A percentile compares a stretch with the other conserved stretches of the same genome.
phyloP scores from a whole-genome alignment of 2,329 filamentous ascomycete species.

The Beauveria sp. region DNA sequence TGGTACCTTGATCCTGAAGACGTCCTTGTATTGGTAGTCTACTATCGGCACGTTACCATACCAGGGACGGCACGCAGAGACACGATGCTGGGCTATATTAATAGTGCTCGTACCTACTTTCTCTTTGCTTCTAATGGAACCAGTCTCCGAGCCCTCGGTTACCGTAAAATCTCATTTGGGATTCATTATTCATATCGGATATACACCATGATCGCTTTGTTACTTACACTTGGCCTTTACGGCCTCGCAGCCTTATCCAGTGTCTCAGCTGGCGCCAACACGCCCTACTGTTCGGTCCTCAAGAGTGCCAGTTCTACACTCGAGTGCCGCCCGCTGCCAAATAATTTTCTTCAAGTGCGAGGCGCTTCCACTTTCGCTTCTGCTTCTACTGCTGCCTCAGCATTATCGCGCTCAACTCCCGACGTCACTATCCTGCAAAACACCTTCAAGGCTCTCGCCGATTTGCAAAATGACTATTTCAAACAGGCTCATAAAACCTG shows the following conservation, averaged over 20 bases:
- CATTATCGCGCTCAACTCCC: not conserved
- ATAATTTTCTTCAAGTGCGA: not conserved
- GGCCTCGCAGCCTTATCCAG: not conserved
- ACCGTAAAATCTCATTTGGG: not conserved
- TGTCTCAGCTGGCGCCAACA: not conserved
- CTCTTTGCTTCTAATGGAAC: not conserved
- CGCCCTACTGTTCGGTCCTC: constrained; percentile 3
- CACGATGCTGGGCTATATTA: constrained; percentile 2
- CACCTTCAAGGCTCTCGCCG: constrained; percentile 57
- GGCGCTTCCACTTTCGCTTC: not conserved
- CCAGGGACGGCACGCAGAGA: not conserved
- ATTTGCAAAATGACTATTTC: constrained; percentile 75
- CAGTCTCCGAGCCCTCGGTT: not conserved
- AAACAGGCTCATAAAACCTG: constrained; percentile 70
- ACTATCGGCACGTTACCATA: not conserved
- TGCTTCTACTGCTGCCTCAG: not conserved
- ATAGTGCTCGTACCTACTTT: not conserved
- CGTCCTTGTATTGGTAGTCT: not conserved
- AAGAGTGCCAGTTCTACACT: not conserved
- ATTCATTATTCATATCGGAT: not conserved
- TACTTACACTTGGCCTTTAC: not conserved
- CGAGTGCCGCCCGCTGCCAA: not conserved
- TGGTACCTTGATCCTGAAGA: not conserved
- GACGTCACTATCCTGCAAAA: constrained; percentile 32
- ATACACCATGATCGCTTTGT: constrained; percentile 7